phyloP scores from a whole-genome alignment of 2,329 filamentous ascomycete species.

The Dendrostoma leiphaemia region DNA sequence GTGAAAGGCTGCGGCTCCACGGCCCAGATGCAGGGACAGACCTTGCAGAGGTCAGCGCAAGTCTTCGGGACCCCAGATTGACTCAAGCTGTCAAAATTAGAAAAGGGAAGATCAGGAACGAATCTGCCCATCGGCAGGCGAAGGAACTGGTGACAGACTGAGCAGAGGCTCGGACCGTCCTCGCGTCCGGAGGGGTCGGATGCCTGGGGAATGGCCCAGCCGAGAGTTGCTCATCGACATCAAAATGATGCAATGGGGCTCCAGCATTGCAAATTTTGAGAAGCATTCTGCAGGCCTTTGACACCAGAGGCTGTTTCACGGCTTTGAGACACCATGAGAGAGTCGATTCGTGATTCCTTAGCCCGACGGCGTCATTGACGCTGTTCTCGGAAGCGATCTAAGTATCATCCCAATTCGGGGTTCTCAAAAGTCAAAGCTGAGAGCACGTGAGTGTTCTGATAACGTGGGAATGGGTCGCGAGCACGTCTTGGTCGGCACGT shows the following conservation, averaged over 20 bases:
- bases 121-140: neutral
- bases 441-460: neutral
- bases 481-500: neutral
- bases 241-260: slow-evolving; percentile 17
- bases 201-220: neutral
- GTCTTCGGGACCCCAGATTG: neutral
- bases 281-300: neutral
- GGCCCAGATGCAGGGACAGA: slow-evolving; percentile 1
- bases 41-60: neutral
- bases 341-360: slow-evolving; percentile 14
- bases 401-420: neutral
- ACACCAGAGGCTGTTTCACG: neutral
- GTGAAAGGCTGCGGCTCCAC: slow-evolving; percentile 11
- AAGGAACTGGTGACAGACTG: neutral
- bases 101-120: slow-evolving; percentile 6
- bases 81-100: neutral
- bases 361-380: slow-evolving; percentile 10
- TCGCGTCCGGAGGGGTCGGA: neutral
- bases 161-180: neutral
- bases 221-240: slow-evolving; percentile 10
- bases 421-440: neutral
- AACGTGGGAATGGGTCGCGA: neutral
- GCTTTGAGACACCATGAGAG: neutral
- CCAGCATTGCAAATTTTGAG: neutral
- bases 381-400: neutral